Evolutionary conservation across 257 asterid genomes (phyloP), one percentile per base, ranked within the genome.

Genomic region (Penstemon eatonii): DNA sequence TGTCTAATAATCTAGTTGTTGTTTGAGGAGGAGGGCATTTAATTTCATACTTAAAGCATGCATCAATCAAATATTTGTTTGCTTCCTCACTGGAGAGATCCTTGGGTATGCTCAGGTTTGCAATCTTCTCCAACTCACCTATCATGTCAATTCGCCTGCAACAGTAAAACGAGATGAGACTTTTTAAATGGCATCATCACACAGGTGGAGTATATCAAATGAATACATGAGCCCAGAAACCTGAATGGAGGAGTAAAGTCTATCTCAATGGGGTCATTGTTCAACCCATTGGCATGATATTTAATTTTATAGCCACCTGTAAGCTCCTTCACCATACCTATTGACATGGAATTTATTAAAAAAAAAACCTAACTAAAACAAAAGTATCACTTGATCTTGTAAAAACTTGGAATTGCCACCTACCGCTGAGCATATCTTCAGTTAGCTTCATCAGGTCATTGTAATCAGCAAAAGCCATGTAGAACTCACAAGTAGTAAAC

Each of bases 171-270:
- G 47, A 47, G 4, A 74, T 8, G 41, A 44, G 56, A 40, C 58
- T 25, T 56, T 13, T 4, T 42, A 19, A 36, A 25, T 33, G 6
- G 3, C 4, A 10, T 37, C 38, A 8, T 39, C 63, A 69, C 11
- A 67, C 10, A 72, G 51, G 38, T n/a, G 49, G 5, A 64, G 19
- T 4, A 8, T 8, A 18, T 52, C 12, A 4, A 46, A 44, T 19
- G 5, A 54, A 61, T 12, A 40, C 60, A 25, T 25, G 33, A 25
- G 18, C 43, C 12, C 55, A 41, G 53, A 59, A 19, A 93, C 99
- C 99, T 90, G 87, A 93, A 93, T 18, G 99, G 97, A 67, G 99
- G 97, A 44, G 99, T 88, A 52, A 93, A 93, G 78, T 93, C 97
- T 15, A 93, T 93, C 81, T 85, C 96, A 73, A 90, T 80, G n/a